Evolutionary conservation across 257 asterid species (phyloP), one percentile per base, ranked within the genome.

Genomic region (Fraxinus excelsior): DNA sequence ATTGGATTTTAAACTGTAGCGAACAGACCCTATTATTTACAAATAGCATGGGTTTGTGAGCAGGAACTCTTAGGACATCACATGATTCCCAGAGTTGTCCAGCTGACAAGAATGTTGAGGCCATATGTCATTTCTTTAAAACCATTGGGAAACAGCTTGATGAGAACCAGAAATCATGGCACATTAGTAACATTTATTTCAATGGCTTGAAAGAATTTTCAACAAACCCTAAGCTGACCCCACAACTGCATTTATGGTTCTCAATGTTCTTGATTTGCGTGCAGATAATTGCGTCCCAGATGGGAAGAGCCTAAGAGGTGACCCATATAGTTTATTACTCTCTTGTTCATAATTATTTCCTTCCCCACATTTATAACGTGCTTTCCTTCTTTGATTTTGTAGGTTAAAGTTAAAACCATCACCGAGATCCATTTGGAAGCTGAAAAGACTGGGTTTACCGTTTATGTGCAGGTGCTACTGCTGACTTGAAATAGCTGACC

Each of bases 41-140:
- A 67, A 25, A 82, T 74, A 53, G 56, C 62, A 40, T 74, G 65
- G 29, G 9, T 14, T 51, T 79, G 67, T 64, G 74, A 35, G 81
- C 86, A 92, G 99, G 96, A 88, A 77, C 95, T 94, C 8, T 72
- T 95, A 81, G 96, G 97, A n/a, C n/a, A n/a, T n/a, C n/a, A 37
- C 85, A 58, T 29, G 97, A 92, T 77, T 73, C 79, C 49, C 82
- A 87, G 70, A 87, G 77, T 79, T 91, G 96, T 75, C 99, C 98
- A 0, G 98, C 86, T 69, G 99, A 95, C 86, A 97, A 93, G 80
- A 95, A 91, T 79, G 99, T 95, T 16, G 99, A 95, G 88, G 99
- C 98, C 67, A 89, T 95, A 82, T 93, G 99, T 75, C 98, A 95
- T 76, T 95, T 95, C 88, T 95, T 95, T 81, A 87, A 53, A 83